Evolutionary conservation across 148 eudicot species (phyloP), one percentile per base, ranked within the genome.

Genomic region (Spergularia bocconei): DNA sequence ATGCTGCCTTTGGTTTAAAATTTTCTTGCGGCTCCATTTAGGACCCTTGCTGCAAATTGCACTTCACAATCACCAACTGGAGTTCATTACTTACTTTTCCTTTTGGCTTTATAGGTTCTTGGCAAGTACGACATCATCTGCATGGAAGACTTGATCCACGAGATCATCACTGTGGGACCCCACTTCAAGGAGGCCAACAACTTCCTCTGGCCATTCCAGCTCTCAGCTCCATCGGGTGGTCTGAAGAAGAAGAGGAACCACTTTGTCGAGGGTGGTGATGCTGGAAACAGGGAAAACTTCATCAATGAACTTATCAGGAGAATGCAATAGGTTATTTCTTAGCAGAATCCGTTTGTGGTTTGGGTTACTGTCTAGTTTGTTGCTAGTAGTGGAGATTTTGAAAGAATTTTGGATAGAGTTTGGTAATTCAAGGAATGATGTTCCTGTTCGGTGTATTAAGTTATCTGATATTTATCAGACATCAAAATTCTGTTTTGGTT

Each of bases 191-290:
- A 87, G 70, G 92, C 92, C 17, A 89, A 89, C 73, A 89, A 89
- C 88, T 89, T 89, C 83, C 81, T 89, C 0, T 89, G 90, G 92
- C 88, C 90, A 63, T 87, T 89, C 81, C 85, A 89, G 50, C 82
- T 89, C 11, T 77, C 73, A 63, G 92, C 92, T 10, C 92, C 92
- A 17, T 81, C 85, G 82, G 90, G 90, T 11, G 92, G 92, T 68
- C 61, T 89, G 52, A 77, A 87, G 71, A 89, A 87, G 90, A 89
- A 89, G 88, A 84, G 92, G 63, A 87, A 87, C 77, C 92, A 89
- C 80, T 89, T 85, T 60, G 88, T 89, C 14, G 90, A 89, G 75
- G 92, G 92, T 17, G 90, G 90, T 52, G 92, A 89, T 70, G 92
- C 92, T 53, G 92, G 90, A 63, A 89, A 89, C 78, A 86, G 92